phyloP scores from a whole-genome alignment of 192 early-diverging fungal species.

The Coemansia sp. region DNA sequence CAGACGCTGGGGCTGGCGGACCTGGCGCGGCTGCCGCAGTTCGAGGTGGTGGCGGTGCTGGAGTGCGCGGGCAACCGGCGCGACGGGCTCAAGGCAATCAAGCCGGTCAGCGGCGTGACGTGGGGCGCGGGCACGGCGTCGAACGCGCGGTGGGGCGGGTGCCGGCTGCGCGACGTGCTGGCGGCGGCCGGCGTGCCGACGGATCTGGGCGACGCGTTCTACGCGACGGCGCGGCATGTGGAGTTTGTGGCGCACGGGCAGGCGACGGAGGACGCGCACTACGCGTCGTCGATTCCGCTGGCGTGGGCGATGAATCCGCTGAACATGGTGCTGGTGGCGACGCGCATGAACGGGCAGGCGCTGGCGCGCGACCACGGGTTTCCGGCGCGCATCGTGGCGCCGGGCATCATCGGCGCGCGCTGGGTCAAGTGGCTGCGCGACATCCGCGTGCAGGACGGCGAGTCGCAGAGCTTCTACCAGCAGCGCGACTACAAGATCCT shows the following conservation, averaged over 20 bases:
- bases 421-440: conserved; percentile 78
- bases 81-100: conserved; percentile 70
- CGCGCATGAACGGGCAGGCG: conserved; percentile 69
- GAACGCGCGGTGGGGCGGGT: conserved; percentile 78
- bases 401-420: conserved; percentile 85
- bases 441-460: conserved; percentile 56
- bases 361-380: conserved; percentile 82
- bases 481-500: conserved; percentile 81
- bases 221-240: conserved; percentile 52
- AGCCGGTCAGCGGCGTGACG: conserved; percentile 73
- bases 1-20: conserved; percentile 52
- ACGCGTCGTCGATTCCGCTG: conserved; percentile 71
- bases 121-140: conserved; percentile 76
- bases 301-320: conserved; percentile 62
- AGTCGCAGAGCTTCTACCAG: conserved; percentile 70
- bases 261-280: conserved; percentile 66
- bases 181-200: conserved; percentile 55
- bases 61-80: conserved; percentile 85
- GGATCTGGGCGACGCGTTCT: conserved; percentile 48
- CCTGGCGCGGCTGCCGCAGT: conserved; percentile 54
- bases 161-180: conserved; percentile 71
- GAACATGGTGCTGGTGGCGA: conserved; percentile 73
- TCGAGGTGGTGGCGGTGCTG: conserved; percentile 60
- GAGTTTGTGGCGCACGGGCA: conserved; percentile 65
- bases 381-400: conserved; percentile 82